Evolutionary conservation across 2,329 filamentous ascomycete genomes (phyloP), one percentile per base, ranked within the genome.

Genomic region (Rutstroemia sp.): DNA sequence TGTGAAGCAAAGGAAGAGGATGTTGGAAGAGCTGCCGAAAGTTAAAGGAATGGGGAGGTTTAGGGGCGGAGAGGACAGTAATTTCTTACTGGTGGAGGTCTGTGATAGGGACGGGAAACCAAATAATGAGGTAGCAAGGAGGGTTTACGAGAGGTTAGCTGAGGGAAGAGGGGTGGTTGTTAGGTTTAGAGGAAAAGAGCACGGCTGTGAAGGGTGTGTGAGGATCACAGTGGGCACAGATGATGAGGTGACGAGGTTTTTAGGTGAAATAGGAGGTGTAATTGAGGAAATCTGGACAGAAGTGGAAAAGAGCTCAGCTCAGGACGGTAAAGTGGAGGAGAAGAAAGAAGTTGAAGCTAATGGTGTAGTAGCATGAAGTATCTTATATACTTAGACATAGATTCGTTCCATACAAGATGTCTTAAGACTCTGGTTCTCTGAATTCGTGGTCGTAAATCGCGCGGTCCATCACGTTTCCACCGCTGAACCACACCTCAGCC

Each of bases 211-310:
- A 44, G 94, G 92, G 0, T 96, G 92, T 67, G 73, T 99, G 70
- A 82, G 94, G 55, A 89, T 97, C 63, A 99, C 94, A 0, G 83
- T 99, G 12, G 94, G 94, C 16, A 97, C 92, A 0, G 88, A 95
- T 70, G 74, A 82, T 1, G 94, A 99, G 72, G 89, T 95, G 8
- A 86, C 85, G 25, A 79, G 85, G 58, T 89, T 97, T 68, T 69
- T 99, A 64, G 73, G 75, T 19, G 85, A 92, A 64, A 72, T 96
- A 21, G 75, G 74, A 62, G 50, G 25, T 8, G 66, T 69, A 10
- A 44, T 70, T 5, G 38, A 23, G 17, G 60, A 70, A 27, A 61
- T 68, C 21, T 59, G 50, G 48, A 14, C 54, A 52, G 38, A 48
- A 21, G 23, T 47, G 17, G 42, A 60, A 23, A 55, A 53, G 6